Conservation (phyloP, 225 moss, liverwort and hornwort genomes). For the Pseudoscleropodium purum region DNA sequence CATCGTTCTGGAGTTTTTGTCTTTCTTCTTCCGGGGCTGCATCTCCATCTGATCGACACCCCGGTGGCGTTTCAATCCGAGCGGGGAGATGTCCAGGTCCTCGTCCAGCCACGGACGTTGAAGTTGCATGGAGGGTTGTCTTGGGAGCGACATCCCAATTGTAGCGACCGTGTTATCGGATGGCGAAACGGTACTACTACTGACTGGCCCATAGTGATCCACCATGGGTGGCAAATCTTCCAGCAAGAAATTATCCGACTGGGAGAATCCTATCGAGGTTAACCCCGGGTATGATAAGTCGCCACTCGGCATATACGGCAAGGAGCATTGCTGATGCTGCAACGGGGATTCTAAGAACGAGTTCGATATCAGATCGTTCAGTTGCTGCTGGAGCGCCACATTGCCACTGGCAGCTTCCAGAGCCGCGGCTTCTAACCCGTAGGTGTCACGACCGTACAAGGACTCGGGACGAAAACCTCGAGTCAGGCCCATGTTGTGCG, state of each 20-base stretch:
- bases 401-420: constrained; percentile 4
- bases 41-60: not conserved
- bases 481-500: constrained; percentile 19
- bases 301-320: not conserved
- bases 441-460: constrained; percentile 6
- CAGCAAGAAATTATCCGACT: constrained; percentile 10
- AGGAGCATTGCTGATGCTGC: constrained; percentile 7
- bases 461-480: constrained; percentile 10
- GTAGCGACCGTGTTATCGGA: not conserved
- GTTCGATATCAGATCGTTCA: constrained; percentile 20
- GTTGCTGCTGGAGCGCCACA: constrained; percentile 37
- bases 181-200: not conserved
- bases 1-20: not conserved
- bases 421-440: constrained; percentile 4
- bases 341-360: not conserved
- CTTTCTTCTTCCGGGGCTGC: constrained; percentile 14
- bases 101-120: constrained; percentile 1
- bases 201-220: not conserved
- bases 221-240: constrained; percentile 11
- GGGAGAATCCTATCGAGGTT: constrained; percentile 12
- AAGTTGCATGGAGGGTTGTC: not conserved
- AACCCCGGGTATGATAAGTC: not conserved
- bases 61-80: constrained; percentile 14
- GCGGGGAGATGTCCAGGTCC: not conserved
- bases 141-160: not conserved